Conservation (phyloP, 306 rosid species). For the Abrus pulchellus region DNA sequence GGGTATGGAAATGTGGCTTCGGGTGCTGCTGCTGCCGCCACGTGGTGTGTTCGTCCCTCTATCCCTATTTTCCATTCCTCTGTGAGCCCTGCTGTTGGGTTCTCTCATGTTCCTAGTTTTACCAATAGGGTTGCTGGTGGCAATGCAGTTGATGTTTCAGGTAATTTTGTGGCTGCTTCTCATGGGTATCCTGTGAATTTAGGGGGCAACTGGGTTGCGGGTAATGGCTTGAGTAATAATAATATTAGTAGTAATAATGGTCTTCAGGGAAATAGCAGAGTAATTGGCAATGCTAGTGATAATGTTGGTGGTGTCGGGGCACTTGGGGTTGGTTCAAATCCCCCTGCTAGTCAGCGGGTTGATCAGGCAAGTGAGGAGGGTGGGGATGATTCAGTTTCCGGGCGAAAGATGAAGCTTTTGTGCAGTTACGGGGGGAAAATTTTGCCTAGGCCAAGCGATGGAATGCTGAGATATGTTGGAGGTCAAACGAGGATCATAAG, state of each 20-base stretch:
- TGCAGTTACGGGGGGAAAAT: slow-evolving; percentile 96
- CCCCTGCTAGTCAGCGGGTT: slow-evolving; percentile 49
- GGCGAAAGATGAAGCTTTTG: slow-evolving; percentile 75
- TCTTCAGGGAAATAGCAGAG: slow-evolving; percentile 43
- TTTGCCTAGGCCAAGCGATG: slow-evolving; percentile 90
- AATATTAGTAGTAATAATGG: background rate
- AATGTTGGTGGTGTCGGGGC: slow-evolving; percentile 38
- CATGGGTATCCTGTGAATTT: slow-evolving; percentile 57
- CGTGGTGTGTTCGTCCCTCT: slow-evolving; percentile 67
- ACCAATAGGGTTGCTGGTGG: slow-evolving; percentile 54
- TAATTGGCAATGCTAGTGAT: slow-evolving; percentile 59
- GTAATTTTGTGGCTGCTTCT: slow-evolving; percentile 45
- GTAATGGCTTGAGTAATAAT: slow-evolving; percentile 56
- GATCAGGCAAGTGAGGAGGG: slow-evolving; percentile 74
- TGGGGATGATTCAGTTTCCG: slow-evolving; percentile 66
- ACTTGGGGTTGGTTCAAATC: slow-evolving; percentile 47
- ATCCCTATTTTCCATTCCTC: slow-evolving; percentile 54
- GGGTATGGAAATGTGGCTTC: slow-evolving; percentile 73
- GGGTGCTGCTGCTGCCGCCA: slow-evolving; percentile 53
- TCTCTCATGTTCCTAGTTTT: slow-evolving; percentile 54
- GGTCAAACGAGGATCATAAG: slow-evolving; percentile 90
- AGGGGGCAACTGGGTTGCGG: slow-evolving; percentile 59
- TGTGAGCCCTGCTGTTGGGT: slow-evolving; percentile 61
- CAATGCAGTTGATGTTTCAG: slow-evolving; percentile 61
- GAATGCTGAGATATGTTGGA: slow-evolving; percentile 93